A percentile compares a stretch with the other conserved stretches of the same genome.
Conservation (phyloP, 1,284 basidiomycete genomes). For the Trametes versicolor region DNA sequence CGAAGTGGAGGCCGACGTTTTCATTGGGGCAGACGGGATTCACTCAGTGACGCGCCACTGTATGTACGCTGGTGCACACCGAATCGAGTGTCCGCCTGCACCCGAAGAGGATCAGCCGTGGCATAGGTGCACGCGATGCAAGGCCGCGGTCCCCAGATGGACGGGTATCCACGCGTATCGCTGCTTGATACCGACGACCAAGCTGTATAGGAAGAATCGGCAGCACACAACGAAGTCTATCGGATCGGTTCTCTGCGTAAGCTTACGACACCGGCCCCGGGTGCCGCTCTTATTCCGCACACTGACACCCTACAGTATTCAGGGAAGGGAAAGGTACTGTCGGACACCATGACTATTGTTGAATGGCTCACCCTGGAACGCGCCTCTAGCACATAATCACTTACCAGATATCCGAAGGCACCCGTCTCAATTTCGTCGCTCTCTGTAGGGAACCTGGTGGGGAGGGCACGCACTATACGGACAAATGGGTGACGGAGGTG, state of each 20-base stretch:
- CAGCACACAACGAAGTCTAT: conserved; percentile 39
- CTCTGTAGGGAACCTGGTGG: conserved; percentile 40
- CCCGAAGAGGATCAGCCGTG: background rate
- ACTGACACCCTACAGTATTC: conserved; percentile 47
- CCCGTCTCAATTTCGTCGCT: conserved; percentile 51
- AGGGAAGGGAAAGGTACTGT: conserved; percentile 53
- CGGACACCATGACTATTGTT: no score
- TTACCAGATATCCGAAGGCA: conserved; percentile 44
- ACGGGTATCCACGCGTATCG: conserved; percentile 55
- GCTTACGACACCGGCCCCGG: conserved; percentile 21
- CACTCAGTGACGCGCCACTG: conserved; percentile 49
- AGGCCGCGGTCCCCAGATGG: conserved; percentile 49
- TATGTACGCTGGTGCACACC: conserved; percentile 44
- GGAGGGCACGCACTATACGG: conserved; percentile 45
- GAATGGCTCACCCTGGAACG: no score
- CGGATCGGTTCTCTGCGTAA: conserved; percentile 21
- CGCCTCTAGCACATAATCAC: conserved; percentile 39
- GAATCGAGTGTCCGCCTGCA: conserved; percentile 21
- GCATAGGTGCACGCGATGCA: conserved; percentile 26
- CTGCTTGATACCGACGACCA: conserved; percentile 46
- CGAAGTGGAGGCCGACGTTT: conserved; percentile 49
- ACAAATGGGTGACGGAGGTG: conserved; percentile 48
- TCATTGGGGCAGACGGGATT: conserved; percentile 58
- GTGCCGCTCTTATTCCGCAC: background rate
- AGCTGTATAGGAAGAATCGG: conserved; percentile 46